A percentile compares a stretch with the other conserved stretches of the same genome.
Evolutionary conservation across 768 basidiomycete species (phyloP).

Genomic region (Punctularia strigosozonata): DNA sequence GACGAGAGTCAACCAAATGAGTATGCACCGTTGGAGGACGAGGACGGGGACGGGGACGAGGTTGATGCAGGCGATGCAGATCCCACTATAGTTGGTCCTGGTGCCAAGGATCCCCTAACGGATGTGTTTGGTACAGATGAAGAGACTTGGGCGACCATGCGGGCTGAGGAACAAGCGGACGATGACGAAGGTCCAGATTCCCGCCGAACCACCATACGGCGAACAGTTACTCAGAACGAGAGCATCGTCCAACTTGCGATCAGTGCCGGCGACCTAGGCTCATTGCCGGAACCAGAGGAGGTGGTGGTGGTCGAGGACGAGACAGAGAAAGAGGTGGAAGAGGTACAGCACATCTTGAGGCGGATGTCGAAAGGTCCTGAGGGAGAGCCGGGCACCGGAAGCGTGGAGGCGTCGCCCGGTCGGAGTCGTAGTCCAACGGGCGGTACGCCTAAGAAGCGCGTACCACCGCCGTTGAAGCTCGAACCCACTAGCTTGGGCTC

Average conservation of each 20-base stretch:
- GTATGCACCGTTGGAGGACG: slow-evolving; percentile 14
- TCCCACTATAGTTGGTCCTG: slow-evolving; percentile 3
- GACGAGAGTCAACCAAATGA: slow-evolving; percentile 11
- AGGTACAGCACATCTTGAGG: too few relatives aligned
- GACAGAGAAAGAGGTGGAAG: too few relatives aligned
- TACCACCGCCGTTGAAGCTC: slow-evolving; percentile 42
- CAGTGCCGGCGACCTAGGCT: too few relatives aligned
- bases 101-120: slow-evolving; percentile 35
- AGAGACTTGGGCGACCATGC: slow-evolving; percentile 50
- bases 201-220: too few relatives aligned
- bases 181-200: too few relatives aligned
- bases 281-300: too few relatives aligned
- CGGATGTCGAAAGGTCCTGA: too few relatives aligned
- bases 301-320: too few relatives aligned
- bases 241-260: too few relatives aligned
- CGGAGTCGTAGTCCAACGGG: slow-evolving; percentile 21
- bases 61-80: slow-evolving; percentile 22
- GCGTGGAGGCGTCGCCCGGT: too few relatives aligned
- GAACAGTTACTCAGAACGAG: too few relatives aligned
- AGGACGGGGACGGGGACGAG: slow-evolving; percentile 18
- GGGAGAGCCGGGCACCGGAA: too few relatives aligned
- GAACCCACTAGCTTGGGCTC: slow-evolving; percentile 20
- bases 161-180: slow-evolving; percentile 20
- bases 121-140: slow-evolving; percentile 60
- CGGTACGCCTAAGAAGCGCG: slow-evolving; percentile 25